Evolutionary conservation across 108 stramenopile species (phyloP), one percentile per base, ranked within the genome.

Genomic region (Aureococcus anophagefferens): DNA sequence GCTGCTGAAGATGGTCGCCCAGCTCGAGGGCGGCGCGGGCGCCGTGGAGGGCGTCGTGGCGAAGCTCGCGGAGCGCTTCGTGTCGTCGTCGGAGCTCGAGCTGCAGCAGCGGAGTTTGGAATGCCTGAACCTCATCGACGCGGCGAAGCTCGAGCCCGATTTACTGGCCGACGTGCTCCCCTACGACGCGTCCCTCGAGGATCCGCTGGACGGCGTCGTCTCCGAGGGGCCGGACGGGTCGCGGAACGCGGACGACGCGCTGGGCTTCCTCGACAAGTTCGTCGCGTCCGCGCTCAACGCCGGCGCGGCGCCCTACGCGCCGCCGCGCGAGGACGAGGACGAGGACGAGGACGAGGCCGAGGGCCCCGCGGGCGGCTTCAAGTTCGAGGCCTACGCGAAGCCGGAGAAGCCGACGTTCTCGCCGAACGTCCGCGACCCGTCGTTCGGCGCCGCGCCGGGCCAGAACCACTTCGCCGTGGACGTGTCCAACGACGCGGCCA

Each of bases 1-100:
- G 31, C 84, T 96, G 64, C 83, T 92, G 83, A 99, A 99, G 76
- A 85, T 99, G 65, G 87, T 92, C 45, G 93, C 96, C 14, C 96
- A 97, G 79, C 40, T 44, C 40, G 40, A 44, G 40, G 40, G 40
- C 40, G 9, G 13, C 40, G 13, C 40, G 40, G 9, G 40, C 40
- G 9, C 40, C 40, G 77, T 86, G 25, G 96, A 96, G 33, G 87
- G 85, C 36, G 90, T 93, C 70, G 91, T 94, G 36, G 75, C 90
- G 7, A 78, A 80, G 31, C 25, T 59, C 1, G 51, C 51, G 1
- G 51, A 59, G 25, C 86, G 88, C 46, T 97, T 90, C 83, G 86
- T 89, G 11, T 85, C 88, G 64, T 91, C 91, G 30, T 75, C 79
- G 36, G 90, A 96, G 75, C 79, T 85, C 30, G 94, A 96, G 73